Percentiles rank a stretch among this genome's conserved stretches.
Conservation (phyloP, 1,284 basidiomycete genomes). For the Phellopilus nigrolimitatus region DNA sequence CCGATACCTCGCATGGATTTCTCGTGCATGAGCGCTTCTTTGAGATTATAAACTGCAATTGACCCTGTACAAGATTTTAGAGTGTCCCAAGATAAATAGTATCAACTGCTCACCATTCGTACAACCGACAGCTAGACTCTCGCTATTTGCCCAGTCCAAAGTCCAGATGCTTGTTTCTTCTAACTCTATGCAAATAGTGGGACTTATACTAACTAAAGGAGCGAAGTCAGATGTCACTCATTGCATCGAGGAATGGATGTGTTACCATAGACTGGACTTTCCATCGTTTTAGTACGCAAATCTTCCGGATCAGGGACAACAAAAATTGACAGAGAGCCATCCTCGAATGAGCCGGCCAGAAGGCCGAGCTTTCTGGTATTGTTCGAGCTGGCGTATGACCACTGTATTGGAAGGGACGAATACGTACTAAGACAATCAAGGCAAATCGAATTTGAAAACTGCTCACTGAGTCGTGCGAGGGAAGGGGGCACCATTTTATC, state of each 20-base stretch:
- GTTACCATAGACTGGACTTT: conserved; percentile 21
- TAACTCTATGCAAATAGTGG: conserved; percentile 64
- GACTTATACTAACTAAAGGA: conserved; percentile 53
- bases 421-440: not conserved
- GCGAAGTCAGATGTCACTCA: conserved; percentile 3
- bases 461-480: conserved; percentile 57
- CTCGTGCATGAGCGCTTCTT: conserved; percentile 20
- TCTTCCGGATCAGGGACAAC: conserved; percentile 73
- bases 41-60: conserved; percentile 72
- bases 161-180: conserved; percentile 69
- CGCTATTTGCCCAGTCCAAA: conserved; percentile 85
- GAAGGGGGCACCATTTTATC: conserved; percentile 86
- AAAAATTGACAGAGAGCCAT: conserved; percentile 75
- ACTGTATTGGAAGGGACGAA: no score
- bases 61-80: conserved; percentile 43
- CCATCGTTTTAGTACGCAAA: conserved; percentile 29
- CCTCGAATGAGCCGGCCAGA: conserved; percentile 76
- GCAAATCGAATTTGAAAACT: conserved; percentile 24
- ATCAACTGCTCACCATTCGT: conserved; percentile 63
- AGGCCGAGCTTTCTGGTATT: conserved; percentile 70
- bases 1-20: not conserved
- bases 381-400: no score
- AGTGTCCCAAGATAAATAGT: conserved; percentile 5
- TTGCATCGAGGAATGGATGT: conserved; percentile 19
- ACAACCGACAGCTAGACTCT: conserved; percentile 71